Base-by-base conservation (phyloP, 2,329 filamentous ascomycete species). In the Diaporthe australafricana region DNA sequence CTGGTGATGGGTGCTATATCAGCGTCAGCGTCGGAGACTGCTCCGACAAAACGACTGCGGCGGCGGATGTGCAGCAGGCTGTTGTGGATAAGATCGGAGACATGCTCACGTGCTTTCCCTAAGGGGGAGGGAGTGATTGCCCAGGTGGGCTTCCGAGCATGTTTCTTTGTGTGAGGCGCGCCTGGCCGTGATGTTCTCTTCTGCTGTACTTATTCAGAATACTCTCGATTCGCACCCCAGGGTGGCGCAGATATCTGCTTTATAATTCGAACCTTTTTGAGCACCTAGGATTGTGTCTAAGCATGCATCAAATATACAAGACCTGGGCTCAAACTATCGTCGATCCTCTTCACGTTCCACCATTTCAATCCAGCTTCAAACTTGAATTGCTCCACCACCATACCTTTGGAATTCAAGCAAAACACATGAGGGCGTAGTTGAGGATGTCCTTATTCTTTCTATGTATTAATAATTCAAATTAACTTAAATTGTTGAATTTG, bases 11-110 rank as follows among this genome's bases (percentile, higher is more conserved):
- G 0, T 94, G 92, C 77, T 89, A 86, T 78, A 87, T 88, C 25
- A 88, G 89, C 50, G 84, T 94, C 55, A 93, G 90, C 74, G 87
- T 92, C 6, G 91, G 89, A 0, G 83, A 88, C 75, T 87, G 90
- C 12, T 81, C 78, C 2, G 87, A 89, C 71, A 93, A 93, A 86
- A 85, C 84, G 1, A 91, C 91, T 62, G 88, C 87, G 0, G 78
- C 84, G 72, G 84, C 84, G 48, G 85, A 82, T 2, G 78, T 82
- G 77, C 89, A 91, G 82, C 82, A 78, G 3, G 78, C 82, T 32
- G 88, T 91, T 48, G 70, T 87, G 74, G 77, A 85, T 27, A 90
- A 87, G 79, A 75, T 91, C 71, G 78, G 80, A 16, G 70, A 55
- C 25, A 53, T 74, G 16, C 16, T 74, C 35, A 68, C 65, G 12